Base-by-base conservation (phyloP, 805 yeast genomes). In the Kazachstania bromeliacearum region DNA sequence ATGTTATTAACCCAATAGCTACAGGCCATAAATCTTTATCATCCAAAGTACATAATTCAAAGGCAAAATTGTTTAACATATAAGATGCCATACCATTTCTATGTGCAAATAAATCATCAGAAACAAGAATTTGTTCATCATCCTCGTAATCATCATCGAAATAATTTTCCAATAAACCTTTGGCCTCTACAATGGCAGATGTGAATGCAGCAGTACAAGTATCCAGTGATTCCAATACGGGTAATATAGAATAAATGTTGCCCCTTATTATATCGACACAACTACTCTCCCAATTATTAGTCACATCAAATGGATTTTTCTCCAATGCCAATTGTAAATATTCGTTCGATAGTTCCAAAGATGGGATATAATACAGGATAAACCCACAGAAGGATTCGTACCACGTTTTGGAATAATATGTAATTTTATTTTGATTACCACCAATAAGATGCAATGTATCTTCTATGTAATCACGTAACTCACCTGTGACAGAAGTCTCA, bases 1-100 rank as follows among this genome's bases (percentile, higher is more conserved):
- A 43, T 32, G 66, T 66, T 37, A 80, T 58, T 2, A 82, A 57
- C 5, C 89, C 92, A 43, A 80, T 68, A 2, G 85, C 88, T 31
- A 78, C 70, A 0, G 88, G 79, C 34, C 79, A 76, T 28, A 78
- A 60, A 15, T 60, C 59, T 42, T 72, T 75, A 34, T 67, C 47
- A 25, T 46, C 53, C 16, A 42, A 40, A 5, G 57, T 47, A 37
- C 59, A 55, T 24, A 57, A 40, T 26, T 51, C 55, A 19, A 53
- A 41, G 31, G 62, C 61, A 36, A 57, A 54, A 34, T 44, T 49
- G 31, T 45, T 49, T 27, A 57, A 26, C 48, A 57, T 41, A 35
- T 53, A 57, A 8, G 41, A 39, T 38, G 75, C 79, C 12, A 78
- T 72, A n/a, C 77, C 63, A 35, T 60, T 55, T 9, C 46, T 49